Base-by-base conservation (phyloP, 108 stramenopile species). In the Nitzschia sp. region DNA sequence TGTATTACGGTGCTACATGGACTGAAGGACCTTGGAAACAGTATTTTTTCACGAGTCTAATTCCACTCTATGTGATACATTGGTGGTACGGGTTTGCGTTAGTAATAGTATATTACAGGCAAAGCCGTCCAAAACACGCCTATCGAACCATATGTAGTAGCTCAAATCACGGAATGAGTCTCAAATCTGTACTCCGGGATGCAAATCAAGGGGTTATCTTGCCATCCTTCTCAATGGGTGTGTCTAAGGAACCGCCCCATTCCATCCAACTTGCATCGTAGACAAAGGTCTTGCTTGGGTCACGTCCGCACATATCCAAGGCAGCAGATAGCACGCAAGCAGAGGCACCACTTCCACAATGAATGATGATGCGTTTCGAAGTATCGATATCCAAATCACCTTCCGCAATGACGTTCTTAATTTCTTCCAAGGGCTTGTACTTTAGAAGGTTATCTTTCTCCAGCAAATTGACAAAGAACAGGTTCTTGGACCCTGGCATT, bases 261-360 rank as follows among this genome's bases (percentile, higher is more conserved):
- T 92, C 87, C 26, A 57, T 67, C 88, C 88, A 92, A 46, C 83
- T 84, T 15, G 85, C 91, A 80, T 92, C 88, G 61, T 92, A 92
- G 8, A 92, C 61, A 55, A 61, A 75, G 7, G 69, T 78, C 34
- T 77, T 72, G 19, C 51, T 57, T 3, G 86, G 78, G 41, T 84
- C 81, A 34, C 80, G 57, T 25, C 86, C 91, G 50, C 86, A 83
- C 19, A 73, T 46, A 22, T 83, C 83, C 63, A 92, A 64, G 10
- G 88, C 91, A 26, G 82, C 66, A 63, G 72, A 76, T 10, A 82
- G 39, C 55, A 85, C 74, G 65, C 91, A 89, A 5, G 86, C 91
- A 17, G 86, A 85, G 8, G 85, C 88, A 3, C 91, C 88, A 64
- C 84, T 86, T 8, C 91, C 91, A 64, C 91, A 92, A 10, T 77